A percentile compares a stretch with the other conserved stretches of the same genome.
Conservation (phyloP, 108 stramenopile species). For the Asterionellopsis glacialis region DNA sequence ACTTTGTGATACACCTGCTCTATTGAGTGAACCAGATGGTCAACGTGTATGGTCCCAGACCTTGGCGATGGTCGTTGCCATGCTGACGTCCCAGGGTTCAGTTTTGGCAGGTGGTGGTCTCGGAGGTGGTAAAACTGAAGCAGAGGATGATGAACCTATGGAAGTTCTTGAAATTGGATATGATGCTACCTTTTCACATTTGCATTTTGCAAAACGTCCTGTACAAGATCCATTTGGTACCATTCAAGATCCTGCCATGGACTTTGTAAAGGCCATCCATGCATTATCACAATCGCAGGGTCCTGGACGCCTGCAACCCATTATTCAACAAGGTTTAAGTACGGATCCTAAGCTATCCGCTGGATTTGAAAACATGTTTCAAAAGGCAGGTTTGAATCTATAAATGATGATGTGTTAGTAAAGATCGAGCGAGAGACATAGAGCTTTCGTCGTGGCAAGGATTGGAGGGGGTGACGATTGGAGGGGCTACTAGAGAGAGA, state of each 20-base stretch:
- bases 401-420: too few relatives aligned
- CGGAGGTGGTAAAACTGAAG: slow-evolving; percentile 20
- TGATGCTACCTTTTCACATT: slow-evolving; percentile 70
- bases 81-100: slow-evolving; percentile 46
- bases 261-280: slow-evolving; percentile 46
- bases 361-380: slow-evolving; percentile 56
- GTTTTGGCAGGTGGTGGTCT: slow-evolving; percentile 23
- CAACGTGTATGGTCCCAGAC: slow-evolving; percentile 49
- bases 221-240: slow-evolving; percentile 66
- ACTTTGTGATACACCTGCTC: slow-evolving; percentile 59
- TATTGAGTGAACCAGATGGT: slow-evolving; percentile 45
- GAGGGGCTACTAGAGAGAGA: too few relatives aligned
- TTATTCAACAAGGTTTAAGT: slow-evolving; percentile 56
- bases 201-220: slow-evolving; percentile 60
- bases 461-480: too few relatives aligned
- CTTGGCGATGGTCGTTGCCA: slow-evolving; percentile 31
- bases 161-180: slow-evolving; percentile 52
- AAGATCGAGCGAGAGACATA: too few relatives aligned
- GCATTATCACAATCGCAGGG: slow-evolving; percentile 28
- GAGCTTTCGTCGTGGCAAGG: too few relatives aligned
- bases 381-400: slow-evolving; percentile 27
- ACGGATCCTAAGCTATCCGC: slow-evolving; percentile 55
- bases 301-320: slow-evolving; percentile 51
- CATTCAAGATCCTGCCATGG: slow-evolving; percentile 45
- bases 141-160: slow-evolving; percentile 39